Conservation (phyloP, 371 early-diverging fungal genomes). For the Mortierella sp. region DNA sequence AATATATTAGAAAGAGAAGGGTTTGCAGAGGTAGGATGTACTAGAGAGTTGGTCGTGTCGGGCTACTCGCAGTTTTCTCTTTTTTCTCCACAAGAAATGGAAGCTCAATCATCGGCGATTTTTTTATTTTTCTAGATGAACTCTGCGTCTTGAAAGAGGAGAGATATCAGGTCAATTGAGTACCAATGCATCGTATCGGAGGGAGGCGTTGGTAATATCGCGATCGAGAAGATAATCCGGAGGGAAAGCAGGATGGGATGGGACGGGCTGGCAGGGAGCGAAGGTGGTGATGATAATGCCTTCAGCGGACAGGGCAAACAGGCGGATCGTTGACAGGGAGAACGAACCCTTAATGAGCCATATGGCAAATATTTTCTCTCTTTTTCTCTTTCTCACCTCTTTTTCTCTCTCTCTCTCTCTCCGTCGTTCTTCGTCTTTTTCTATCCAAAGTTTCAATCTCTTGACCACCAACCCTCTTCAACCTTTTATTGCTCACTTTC, state of each 20-base stretch:
- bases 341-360: neutral
- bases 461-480: neutral
- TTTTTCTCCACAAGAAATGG: neutral
- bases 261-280: no score
- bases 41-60: neutral
- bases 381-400: neutral
- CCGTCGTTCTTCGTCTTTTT: neutral
- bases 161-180: neutral
- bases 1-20: no score
- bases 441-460: slow-evolving; percentile 4
- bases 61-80: neutral
- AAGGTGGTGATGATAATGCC: no score
- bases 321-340: neutral
- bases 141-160: neutral
- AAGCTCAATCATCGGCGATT: neutral
- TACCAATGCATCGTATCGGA: neutral
- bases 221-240: no score
- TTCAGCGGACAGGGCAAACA: neutral
- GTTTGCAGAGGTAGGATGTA: neutral
- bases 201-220: no score
- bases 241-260: no score
- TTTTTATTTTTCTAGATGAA: neutral
- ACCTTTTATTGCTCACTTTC: neutral
- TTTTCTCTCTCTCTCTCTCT: neutral
- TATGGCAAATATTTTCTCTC: neutral